phyloP scores from a whole-genome alignment of 148 eudicot genomes.

The Vaccinium myrtillus region DNA sequence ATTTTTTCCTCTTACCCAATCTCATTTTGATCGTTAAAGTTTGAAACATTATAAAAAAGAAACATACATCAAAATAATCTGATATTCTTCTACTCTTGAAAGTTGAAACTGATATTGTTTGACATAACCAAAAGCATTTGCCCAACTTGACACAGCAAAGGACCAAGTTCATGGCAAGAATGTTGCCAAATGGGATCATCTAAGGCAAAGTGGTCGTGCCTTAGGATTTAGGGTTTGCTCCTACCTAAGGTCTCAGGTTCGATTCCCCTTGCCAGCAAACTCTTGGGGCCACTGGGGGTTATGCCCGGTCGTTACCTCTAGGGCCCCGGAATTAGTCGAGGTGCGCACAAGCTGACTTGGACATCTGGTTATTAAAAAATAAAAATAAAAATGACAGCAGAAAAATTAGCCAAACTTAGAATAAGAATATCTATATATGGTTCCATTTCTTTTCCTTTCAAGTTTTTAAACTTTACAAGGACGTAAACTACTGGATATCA shows the following conservation, averaged over 20 bases:
- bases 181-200: not conserved
- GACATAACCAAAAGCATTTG: not conserved
- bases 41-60: too few relatives aligned
- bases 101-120: not conserved
- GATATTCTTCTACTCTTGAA: not conserved
- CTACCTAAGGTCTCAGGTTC: too few relatives aligned
- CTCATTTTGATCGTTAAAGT: not conserved
- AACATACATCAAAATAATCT: not conserved
- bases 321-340: too few relatives aligned
- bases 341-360: too few relatives aligned
- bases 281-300: too few relatives aligned
- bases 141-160: not conserved
- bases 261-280: too few relatives aligned
- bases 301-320: too few relatives aligned
- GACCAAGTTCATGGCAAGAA: not conserved
- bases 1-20: not conserved
- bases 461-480: not conserved
- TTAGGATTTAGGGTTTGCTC: too few relatives aligned
- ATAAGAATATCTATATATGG: not conserved
- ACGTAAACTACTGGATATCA: not conserved
- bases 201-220: too few relatives aligned
- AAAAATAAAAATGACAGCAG: not conserved
- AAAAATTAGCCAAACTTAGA: not conserved
- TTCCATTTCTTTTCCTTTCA: not conserved
- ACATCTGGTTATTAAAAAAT: too few relatives aligned